Evolutionary conservation across 2,329 filamentous ascomycete genomes (phyloP).

Genomic region (Nemania serpens): DNA sequence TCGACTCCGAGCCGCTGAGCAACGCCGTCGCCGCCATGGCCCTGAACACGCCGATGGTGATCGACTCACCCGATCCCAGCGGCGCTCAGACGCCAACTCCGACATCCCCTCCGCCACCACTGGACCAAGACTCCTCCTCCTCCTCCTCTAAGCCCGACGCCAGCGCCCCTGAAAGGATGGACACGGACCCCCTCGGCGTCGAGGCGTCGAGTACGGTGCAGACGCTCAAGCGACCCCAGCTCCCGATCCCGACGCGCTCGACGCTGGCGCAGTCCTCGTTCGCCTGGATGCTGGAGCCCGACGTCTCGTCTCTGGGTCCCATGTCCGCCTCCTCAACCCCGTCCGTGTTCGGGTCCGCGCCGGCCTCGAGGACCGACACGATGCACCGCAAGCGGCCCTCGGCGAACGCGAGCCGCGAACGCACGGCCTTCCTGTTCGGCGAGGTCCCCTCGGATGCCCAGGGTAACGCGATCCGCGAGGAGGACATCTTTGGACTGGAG

Average conservation of each 20-base stretch:
- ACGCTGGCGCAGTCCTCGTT: constrained; percentile 75
- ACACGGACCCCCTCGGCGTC: constrained; percentile 36
- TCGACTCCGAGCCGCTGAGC: constrained; percentile 32
- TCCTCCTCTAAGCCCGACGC: neutral
- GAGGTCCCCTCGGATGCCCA: constrained; percentile 50
- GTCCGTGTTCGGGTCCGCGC: constrained; percentile 25
- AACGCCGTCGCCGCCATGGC: constrained; percentile 38
- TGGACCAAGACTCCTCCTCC: neutral
- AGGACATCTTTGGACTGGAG: constrained; percentile 62
- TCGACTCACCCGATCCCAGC: constrained; percentile 25
- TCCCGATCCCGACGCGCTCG: constrained; percentile 64
- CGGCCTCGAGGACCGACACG: constrained; percentile 25
- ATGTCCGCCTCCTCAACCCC: constrained; percentile 17
- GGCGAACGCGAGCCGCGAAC: constrained; percentile 54
- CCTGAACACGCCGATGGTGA: constrained; percentile 30
- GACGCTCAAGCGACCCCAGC: constrained; percentile 41
- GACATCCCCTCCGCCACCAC: neutral
- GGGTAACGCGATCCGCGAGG: constrained; percentile 45
- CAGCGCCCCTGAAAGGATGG: constrained; percentile 16
- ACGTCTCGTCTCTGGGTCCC: constrained; percentile 41
- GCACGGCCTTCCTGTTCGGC: constrained; percentile 65
- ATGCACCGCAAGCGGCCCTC: constrained; percentile 48
- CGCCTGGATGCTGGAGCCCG: constrained; percentile 76
- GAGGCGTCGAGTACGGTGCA: constrained; percentile 29
- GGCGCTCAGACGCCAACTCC: constrained; percentile 10